Evolutionary conservation across 352 stramenopile genomes (phyloP).

Genomic region (Hyphochytrium catenoides): DNA sequence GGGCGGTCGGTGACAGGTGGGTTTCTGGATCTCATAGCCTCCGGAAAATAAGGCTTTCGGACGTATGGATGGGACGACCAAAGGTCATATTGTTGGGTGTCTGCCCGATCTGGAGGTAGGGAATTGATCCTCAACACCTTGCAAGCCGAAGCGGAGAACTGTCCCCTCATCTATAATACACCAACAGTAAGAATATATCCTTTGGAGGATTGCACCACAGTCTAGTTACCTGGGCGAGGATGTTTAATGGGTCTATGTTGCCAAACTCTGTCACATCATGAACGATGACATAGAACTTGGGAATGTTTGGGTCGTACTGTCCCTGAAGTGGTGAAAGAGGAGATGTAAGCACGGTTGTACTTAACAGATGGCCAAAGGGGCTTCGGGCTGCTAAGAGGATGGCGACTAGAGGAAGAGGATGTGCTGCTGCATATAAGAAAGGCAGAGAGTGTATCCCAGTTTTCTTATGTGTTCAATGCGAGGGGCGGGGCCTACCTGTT

Average conservation of each 20-base stretch:
- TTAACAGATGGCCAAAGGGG: no score
- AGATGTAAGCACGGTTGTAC: no score
- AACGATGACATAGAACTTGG: slow-evolving; percentile 65
- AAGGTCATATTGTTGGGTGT: slow-evolving; percentile 8
- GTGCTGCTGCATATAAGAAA: no score
- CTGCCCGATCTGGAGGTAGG: slow-evolving; percentile 10
- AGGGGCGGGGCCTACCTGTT: no score
- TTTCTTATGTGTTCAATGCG: no score
- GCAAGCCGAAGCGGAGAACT: slow-evolving; percentile 7
- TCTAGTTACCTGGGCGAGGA: slow-evolving; percentile 6
- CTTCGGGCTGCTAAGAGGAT: no score
- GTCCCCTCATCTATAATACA: slow-evolving; percentile 6
- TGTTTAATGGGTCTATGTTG: slow-evolving; percentile 2
- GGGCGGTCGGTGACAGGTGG: neutral
- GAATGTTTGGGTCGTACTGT: slow-evolving; percentile 42
- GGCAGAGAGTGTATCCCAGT: no score
- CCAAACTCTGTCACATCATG: slow-evolving; percentile 24
- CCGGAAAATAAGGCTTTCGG: neutral
- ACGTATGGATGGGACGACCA: slow-evolving; percentile 4
- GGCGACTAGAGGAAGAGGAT: no score
- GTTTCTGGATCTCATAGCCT: neutral
- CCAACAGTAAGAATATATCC: slow-evolving; percentile 2
- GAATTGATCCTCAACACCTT: slow-evolving; percentile 12
- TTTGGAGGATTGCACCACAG: slow-evolving; percentile 1
- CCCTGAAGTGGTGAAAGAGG: no score